Conservation (phyloP, 106 monocot genomes). For the Dioscorea zingiberensis region DNA sequence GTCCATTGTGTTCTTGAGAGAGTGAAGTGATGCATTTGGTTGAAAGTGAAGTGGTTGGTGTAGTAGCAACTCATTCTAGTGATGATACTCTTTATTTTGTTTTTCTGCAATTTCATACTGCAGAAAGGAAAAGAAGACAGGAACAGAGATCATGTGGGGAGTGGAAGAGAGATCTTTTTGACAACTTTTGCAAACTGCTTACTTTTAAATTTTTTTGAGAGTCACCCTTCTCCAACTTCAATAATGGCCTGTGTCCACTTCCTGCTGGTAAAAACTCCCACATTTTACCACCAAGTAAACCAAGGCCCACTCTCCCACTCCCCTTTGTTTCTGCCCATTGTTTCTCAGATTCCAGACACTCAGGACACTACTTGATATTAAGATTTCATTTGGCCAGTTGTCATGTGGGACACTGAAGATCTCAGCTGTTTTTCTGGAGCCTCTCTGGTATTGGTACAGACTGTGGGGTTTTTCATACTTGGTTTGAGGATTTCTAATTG, state of each 20-base stretch:
- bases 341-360: conserved; percentile 11
- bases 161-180: conserved; percentile 1
- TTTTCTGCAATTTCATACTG: no score
- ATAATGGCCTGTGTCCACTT: conserved; percentile 11
- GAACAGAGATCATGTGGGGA: neutral
- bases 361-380: neutral
- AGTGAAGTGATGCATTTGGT: no score
- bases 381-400: neutral
- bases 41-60: no score
- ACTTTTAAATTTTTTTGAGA: no score
- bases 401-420: conserved; percentile 6
- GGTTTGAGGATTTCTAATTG: no score
- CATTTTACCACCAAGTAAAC: neutral
- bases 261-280: conserved; percentile 15
- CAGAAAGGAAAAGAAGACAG: no score
- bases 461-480: conserved; percentile 6
- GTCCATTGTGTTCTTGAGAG: no score
- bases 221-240: neutral
- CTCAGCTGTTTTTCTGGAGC: conserved; percentile 14
- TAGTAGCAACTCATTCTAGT: no score
- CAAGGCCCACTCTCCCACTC: neutral
- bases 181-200: neutral
- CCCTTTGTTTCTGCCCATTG: neutral
- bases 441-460: neutral
- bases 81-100: no score